Conservation (phyloP, 495 filamentous ascomycete genomes). For the Penicillium lagena region DNA sequence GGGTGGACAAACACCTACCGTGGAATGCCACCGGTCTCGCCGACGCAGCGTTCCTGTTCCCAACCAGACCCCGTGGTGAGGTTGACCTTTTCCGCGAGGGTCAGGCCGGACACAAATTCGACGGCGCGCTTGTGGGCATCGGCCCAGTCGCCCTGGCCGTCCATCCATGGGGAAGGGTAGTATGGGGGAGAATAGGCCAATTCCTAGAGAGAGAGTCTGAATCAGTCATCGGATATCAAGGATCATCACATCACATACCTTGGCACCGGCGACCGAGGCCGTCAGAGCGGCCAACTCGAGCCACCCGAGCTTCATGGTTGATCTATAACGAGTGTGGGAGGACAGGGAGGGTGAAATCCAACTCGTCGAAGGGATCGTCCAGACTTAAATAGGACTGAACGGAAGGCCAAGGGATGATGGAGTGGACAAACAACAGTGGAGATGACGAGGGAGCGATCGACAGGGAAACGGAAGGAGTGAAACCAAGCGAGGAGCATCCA, state of each 20-base stretch:
- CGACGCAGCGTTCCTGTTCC: slow-evolving; percentile 72
- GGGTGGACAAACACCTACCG: slow-evolving; percentile 12
- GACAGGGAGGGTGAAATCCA: too few relatives aligned
- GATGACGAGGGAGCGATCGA: too few relatives aligned
- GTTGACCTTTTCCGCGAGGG: slow-evolving; percentile 86
- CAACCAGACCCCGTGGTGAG: slow-evolving; percentile 84
- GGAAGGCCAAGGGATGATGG: too few relatives aligned
- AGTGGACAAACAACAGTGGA: too few relatives aligned
- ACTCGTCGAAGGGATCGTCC: too few relatives aligned
- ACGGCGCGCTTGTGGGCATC: slow-evolving; percentile 72
- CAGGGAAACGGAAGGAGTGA: too few relatives aligned
- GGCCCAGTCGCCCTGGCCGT: slow-evolving; percentile 65
- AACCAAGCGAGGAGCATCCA: too few relatives aligned
- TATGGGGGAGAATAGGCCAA: slow-evolving; percentile 51
- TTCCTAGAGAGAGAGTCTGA: slow-evolving; percentile 12
- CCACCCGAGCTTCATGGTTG: slow-evolving; percentile 35
- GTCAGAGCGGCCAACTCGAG: slow-evolving; percentile 27
- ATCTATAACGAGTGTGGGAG: too few relatives aligned
- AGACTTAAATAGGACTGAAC: too few relatives aligned
- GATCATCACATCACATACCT: slow-evolving; percentile 13
- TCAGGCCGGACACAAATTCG: slow-evolving; percentile 75
- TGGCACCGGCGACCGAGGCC: slow-evolving; percentile 31
- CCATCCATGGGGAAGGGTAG: slow-evolving; percentile 82
- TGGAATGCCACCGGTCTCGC: slow-evolving; percentile 50
- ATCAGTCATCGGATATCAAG: not conserved